Conservation (phyloP, 352 stramenopile genomes). For the Pythium chondricola region DNA sequence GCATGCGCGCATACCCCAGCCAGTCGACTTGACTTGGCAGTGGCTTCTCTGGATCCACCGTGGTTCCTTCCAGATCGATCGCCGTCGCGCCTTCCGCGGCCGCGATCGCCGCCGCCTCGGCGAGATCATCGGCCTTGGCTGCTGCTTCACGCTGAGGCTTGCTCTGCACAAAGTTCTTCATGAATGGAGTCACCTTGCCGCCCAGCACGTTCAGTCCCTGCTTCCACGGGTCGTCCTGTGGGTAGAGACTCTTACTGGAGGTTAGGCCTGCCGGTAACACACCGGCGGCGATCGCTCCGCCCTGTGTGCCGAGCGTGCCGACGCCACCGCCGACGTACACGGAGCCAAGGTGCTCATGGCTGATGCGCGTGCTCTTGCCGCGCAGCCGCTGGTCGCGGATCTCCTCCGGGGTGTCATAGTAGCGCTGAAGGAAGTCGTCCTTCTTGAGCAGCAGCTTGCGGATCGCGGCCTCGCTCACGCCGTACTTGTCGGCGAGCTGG, state of each 20-base stretch:
- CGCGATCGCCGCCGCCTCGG: slow-evolving; percentile 2
- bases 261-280: slow-evolving; percentile 1
- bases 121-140: not conserved
- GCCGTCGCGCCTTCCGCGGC: slow-evolving; percentile 6
- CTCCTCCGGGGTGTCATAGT: slow-evolving; percentile 76
- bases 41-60: slow-evolving; percentile 4
- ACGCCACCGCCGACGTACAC: slow-evolving; percentile 5
- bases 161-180: slow-evolving; percentile 48
- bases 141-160: slow-evolving; percentile 10
- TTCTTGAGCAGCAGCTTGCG: slow-evolving; percentile 79
- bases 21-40: slow-evolving; percentile 38
- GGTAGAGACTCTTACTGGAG: slow-evolving; percentile 45
- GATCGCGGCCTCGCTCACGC: slow-evolving; percentile 73
- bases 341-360: slow-evolving; percentile 18
- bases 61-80: slow-evolving; percentile 3
- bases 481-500: slow-evolving; percentile 68
- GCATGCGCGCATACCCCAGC: slow-evolving; percentile 61
- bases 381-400: slow-evolving; percentile 65
- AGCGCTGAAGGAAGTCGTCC: slow-evolving; percentile 70
- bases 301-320: not conserved
- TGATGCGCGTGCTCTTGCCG: slow-evolving; percentile 42
- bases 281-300: not conserved
- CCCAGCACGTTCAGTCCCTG: slow-evolving; percentile 41
- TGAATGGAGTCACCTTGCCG: slow-evolving; percentile 50
- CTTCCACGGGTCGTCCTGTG: slow-evolving; percentile 65